These are phyloP conservation scores for Rheum nobile DNA, from an alignment of 148 eudicot species.

Conservation along the genomic window DNA sequence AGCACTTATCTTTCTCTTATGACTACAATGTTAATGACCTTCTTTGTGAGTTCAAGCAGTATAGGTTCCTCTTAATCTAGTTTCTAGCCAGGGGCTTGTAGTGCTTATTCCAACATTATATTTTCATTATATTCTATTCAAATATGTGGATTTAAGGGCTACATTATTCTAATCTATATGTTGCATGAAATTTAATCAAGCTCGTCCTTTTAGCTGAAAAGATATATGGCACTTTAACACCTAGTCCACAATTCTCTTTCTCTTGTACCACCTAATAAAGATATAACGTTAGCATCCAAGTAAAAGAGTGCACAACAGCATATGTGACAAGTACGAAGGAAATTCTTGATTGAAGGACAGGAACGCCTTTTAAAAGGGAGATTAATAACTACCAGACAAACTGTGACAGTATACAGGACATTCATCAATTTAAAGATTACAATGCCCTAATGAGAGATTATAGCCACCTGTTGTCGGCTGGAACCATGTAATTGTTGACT, in stretches of 20 bases:
- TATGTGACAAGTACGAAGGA: not conserved
- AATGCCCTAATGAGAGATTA: not conserved
- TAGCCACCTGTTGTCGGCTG: conserved; percentile 60
- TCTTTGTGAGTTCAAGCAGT: not conserved
- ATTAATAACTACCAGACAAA: not conserved
- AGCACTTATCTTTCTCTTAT: not conserved
- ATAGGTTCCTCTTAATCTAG: not conserved
- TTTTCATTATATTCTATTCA: not conserved
- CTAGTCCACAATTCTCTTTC: not conserved
- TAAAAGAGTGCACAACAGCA: not conserved
- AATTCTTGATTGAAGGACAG: not conserved
- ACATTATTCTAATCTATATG: not conserved
- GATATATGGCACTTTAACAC: not conserved
- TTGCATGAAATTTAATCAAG: not conserved
- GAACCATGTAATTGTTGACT: conserved; percentile 70
- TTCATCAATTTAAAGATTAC: not conserved
- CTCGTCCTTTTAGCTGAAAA: not conserved
- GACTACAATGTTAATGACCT: not conserved
- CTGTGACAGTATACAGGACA: not conserved
- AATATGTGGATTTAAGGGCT: not conserved
- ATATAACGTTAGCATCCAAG: not conserved
- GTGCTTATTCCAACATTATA: not conserved
- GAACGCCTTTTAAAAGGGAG: not conserved
- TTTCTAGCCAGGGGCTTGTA: not conserved
- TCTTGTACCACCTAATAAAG: not conserved